These are phyloP conservation scores for Hirsutella minnesotensis DNA, from an alignment of 2,329 filamentous ascomycete species.

Conservation along the genomic window DNA sequence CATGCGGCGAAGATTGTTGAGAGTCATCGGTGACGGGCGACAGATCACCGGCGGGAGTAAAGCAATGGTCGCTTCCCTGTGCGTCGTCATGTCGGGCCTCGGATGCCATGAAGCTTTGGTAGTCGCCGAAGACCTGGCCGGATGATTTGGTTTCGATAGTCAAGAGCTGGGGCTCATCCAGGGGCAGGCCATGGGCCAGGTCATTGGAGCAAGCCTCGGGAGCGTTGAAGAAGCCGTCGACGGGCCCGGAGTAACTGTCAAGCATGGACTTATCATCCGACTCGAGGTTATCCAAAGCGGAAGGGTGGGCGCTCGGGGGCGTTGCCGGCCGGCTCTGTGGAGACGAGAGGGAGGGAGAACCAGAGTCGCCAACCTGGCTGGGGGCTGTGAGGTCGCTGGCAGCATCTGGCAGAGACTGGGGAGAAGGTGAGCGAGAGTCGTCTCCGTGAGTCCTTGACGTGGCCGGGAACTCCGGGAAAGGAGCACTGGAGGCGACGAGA, in stretches of 20 bases:
- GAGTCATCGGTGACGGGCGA: slow-evolving; percentile 7
- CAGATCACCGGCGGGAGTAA: not conserved
- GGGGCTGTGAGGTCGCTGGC: slow-evolving; percentile 14
- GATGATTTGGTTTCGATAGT: slow-evolving; percentile 4
- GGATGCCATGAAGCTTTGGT: slow-evolving; percentile 2
- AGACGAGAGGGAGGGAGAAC: slow-evolving; percentile 8
- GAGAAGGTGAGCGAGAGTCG: slow-evolving; percentile 7
- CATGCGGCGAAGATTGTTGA: slow-evolving; percentile 35
- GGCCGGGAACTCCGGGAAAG: slow-evolving; percentile 20
- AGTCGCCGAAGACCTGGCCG: slow-evolving; percentile 4
- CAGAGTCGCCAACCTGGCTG: slow-evolving; percentile 14
- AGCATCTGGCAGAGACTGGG: slow-evolving; percentile 8
- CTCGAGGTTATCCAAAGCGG: not conserved
- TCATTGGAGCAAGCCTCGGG: not conserved
- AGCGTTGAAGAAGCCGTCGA: slow-evolving; percentile 7
- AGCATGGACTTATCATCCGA: slow-evolving; percentile 5
- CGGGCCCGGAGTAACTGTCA: slow-evolving; percentile 5
- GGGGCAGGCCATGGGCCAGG: slow-evolving; percentile 5
- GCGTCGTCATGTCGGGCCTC: not conserved
- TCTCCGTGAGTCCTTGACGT: slow-evolving; percentile 7
- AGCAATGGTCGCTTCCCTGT: not conserved
- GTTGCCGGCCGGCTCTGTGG: not conserved
- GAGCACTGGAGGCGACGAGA: slow-evolving; percentile 28
- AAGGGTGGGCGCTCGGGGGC: not conserved
- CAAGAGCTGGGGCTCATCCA: slow-evolving; percentile 5